Evolutionary conservation across 1,284 basidiomycete genomes (phyloP).

Genomic region (Schizophyllum commune): DNA sequence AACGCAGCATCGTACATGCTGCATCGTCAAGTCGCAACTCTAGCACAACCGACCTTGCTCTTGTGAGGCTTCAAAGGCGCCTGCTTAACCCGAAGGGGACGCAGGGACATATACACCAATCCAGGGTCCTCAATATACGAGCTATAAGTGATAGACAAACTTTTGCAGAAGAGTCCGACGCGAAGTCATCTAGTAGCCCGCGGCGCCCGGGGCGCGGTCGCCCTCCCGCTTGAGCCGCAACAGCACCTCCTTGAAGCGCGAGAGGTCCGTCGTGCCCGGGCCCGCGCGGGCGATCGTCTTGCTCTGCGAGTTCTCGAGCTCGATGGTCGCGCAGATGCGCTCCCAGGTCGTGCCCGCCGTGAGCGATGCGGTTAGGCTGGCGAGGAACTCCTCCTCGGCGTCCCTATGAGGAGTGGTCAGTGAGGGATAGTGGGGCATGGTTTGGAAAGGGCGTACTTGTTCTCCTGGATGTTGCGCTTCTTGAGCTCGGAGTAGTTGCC

Average conservation of each 20-base stretch:
- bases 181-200: slow-evolving; percentile 59
- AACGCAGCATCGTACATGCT: too few species aligned
- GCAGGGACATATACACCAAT: slow-evolving; percentile 11
- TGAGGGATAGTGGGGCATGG: not conserved
- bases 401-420: slow-evolving; percentile 48
- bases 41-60: too few species aligned
- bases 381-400: slow-evolving; percentile 78
- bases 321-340: slow-evolving; percentile 81
- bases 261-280: slow-evolving; percentile 83
- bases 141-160: slow-evolving; percentile 1
- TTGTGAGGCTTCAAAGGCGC: too few species aligned
- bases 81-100: too few species aligned
- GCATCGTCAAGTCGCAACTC: too few species aligned
- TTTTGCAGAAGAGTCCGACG: slow-evolving; percentile 1
- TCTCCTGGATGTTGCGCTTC: slow-evolving; percentile 88
- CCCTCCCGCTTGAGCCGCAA: slow-evolving; percentile 84
- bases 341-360: slow-evolving; percentile 95
- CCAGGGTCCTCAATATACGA: slow-evolving; percentile 7
- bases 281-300: slow-evolving; percentile 90
- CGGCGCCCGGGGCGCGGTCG: slow-evolving; percentile 84
- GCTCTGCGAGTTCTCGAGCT: slow-evolving; percentile 93
- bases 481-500: slow-evolving; percentile 90
- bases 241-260: slow-evolving; percentile 88
- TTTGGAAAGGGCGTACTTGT: slow-evolving; percentile 67
- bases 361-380: slow-evolving; percentile 67